Evolutionary conservation across 2,329 filamentous ascomycete species (phyloP), one percentile per base, ranked within the genome.

Genomic region (Coniochaeta sp.): DNA sequence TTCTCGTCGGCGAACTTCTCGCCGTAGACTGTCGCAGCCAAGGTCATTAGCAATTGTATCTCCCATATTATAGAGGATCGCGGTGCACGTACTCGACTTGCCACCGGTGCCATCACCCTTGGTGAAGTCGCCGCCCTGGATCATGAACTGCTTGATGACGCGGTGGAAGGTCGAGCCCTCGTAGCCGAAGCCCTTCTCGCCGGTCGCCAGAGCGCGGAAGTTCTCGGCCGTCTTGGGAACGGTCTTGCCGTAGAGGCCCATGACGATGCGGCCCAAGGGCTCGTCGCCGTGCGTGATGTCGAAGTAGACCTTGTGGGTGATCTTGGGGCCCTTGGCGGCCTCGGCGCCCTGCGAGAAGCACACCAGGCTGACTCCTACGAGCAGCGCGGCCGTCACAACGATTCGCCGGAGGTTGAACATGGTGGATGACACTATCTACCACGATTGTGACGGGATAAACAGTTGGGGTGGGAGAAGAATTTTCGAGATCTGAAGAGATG

Each of bases 281-380:
- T 91, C 81, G 65, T 90, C 90, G 70, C 88, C 91, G 70, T 91
- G 87, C 69, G 82, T 77, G 66, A 96, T 87, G 75, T 95, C 90
- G 75, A 96, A 93, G 82, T 86, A 95, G 77, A 95, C 91, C 86
- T 96, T 96, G 82, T 90, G 82, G 70, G 93, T 97, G 80, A 97
- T 93, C 86, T 95, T 96, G 64, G 91, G 93, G 55, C 95, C 93
- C 80, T 93, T 91, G 66, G 81, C 81, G 59, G 90, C 89, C 68
- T 89, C 86, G 62, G 84, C 86, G 36, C 85, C 83, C 76, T 91
- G 88, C 67, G 89, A 82, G 72, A 96, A 86, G 79, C 91, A 85
- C 67, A 92, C 78, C 72, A 93, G 81, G 67, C 83, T 82, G 69
- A 93, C 80, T 69, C 90, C 87, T 69, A 96, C 74, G 71, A 96